Evolutionary conservation across 75 land plant species (phyloP), one percentile per base, ranked within the genome.

Genomic region (Adiantum capillusveneris): DNA sequence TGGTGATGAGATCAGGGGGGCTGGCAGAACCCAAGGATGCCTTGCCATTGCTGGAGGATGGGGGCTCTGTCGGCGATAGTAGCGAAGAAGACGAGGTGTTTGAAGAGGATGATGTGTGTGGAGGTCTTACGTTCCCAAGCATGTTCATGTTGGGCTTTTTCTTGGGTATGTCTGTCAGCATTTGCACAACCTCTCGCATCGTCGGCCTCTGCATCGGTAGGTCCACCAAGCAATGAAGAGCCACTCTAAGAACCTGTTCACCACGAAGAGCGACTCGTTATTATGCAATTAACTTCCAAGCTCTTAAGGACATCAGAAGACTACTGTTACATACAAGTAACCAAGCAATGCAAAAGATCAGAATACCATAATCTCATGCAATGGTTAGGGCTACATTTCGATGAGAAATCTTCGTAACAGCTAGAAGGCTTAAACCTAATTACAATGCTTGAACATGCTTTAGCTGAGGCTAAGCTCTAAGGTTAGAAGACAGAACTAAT

Each of bases 141-240:
- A 20, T 17, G 21, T 46, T 20, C n/a, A n/a, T 14, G 49, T 3
- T 46, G 49, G 21, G 49, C 17, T 46, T 46, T 17, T 46, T 46
- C 60, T 34, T 58, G 30, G 60, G 39, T 28, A 14, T 34, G 41
- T 46, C 18, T 59, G 76, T 67, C 30, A 90, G 81, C 96, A 90
- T 90, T 62, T 84, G 87, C 12, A 90, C 85, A 9, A 90, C 96
- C 48, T 84, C 92, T 29, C 92, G 67, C 96, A 90, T 90, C 25
- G 85, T 81, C 24, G 96, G 96, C 59, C 96, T 59, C 66, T 90
- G 89, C 27, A 77, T 73, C 13, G 88, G 86, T 14, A 66, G 73
- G 39, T 81, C 84, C 57, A 73, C 81, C 19, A 90, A 78, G 54
- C 96, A 90, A 13, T 75, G 69, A 79, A 84, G 78, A 13, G 81